Base-by-base conservation (phyloP, 2,329 filamentous ascomycete species). In the Rhinocladiella similis region DNA sequence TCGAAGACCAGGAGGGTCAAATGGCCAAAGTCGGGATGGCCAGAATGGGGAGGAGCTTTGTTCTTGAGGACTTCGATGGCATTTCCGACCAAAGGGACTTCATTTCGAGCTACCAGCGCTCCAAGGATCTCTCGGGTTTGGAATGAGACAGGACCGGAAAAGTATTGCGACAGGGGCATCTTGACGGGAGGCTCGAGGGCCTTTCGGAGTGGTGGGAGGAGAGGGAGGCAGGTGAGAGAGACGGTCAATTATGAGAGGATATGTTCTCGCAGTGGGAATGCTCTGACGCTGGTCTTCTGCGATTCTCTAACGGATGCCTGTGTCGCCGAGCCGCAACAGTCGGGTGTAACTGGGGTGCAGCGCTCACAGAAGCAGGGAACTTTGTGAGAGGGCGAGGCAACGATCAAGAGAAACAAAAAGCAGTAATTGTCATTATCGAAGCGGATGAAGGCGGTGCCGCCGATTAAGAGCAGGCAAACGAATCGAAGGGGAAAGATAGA, bases 1-100 rank as follows among this genome's bases (percentile, higher is more conserved):
- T 96, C 92, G 68, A 96, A 96, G 65, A 97, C 92, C 57, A 96
- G 85, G 22, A 95, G 79, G 38, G 86, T 81, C 27, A 96, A 80
- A 66, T 91, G 74, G 16, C 74, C 71, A 56, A 83, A 72, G 10
- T 76, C 69, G 3, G 80, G 79, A 63, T 82, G 76, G 43, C 71
- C 72, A 13, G 74, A 64, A 57, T 74, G 72, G 2, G 39, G 47
- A 36, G 53, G 36, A 20, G 50, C 29, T 1, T 47, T 48, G 46
- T 49, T 52, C 14, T 55, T 56, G 12, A 59, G 35, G n/a, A 47
- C 25, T 13, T 56, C 20, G 22, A 62, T 35, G 2, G 47, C 54
- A 55, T 55, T 38, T 33, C 52, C 56, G 29, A 50, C 41, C 16
- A 65, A 47, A 19, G 56, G 52, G 43, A 54, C 47, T 52, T 66